phyloP scores from a whole-genome alignment of 495 filamentous ascomycete species.

The Corynascus novoguineensis region DNA sequence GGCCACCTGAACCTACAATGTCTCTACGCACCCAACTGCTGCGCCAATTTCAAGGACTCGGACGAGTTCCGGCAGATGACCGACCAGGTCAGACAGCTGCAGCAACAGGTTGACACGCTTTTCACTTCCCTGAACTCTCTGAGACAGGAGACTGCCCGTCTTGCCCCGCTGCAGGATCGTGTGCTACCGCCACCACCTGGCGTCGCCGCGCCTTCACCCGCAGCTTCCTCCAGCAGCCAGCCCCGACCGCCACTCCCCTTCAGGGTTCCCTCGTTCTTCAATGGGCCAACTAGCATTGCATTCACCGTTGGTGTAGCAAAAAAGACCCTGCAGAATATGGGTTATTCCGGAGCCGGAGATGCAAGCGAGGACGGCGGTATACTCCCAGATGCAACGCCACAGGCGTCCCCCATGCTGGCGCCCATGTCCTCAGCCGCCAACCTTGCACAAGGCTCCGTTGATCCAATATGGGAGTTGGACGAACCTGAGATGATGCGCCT shows the following conservation, averaged over 20 bases:
- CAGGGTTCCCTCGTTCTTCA: slow-evolving; percentile 58
- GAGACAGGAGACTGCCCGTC: slow-evolving; percentile 39
- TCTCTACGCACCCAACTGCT: slow-evolving; percentile 89
- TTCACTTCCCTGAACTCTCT: slow-evolving; percentile 64
- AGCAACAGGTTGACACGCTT: slow-evolving; percentile 76
- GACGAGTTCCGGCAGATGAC: slow-evolving; percentile 80
- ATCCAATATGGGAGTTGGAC: slow-evolving; percentile 70
- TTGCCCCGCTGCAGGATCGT: slow-evolving; percentile 40
- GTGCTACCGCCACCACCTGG: slow-evolving; percentile 28
- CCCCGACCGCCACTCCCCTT: slow-evolving; percentile 22
- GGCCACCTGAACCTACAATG: slow-evolving; percentile 76
- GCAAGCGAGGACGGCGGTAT: slow-evolving; percentile 49
- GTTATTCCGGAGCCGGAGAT: slow-evolving; percentile 57
- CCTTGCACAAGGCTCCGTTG: slow-evolving; percentile 42
- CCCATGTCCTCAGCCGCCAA: slow-evolving; percentile 21
- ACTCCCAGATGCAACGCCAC: slow-evolving; percentile 50
- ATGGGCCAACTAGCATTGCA: slow-evolving; percentile 77
- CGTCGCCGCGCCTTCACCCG: slow-evolving; percentile 32
- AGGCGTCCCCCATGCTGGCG: slow-evolving; percentile 39
- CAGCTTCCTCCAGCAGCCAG: slow-evolving; percentile 28
- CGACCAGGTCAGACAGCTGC: slow-evolving; percentile 65
- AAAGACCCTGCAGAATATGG: slow-evolving; percentile 83
- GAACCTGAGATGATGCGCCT: slow-evolving; percentile 68
- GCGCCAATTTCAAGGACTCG: slow-evolving; percentile 74
- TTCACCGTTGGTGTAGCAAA: slow-evolving; percentile 86